phyloP scores from a whole-genome alignment of 768 basidiomycete genomes.

The Trametes sanguinea region DNA sequence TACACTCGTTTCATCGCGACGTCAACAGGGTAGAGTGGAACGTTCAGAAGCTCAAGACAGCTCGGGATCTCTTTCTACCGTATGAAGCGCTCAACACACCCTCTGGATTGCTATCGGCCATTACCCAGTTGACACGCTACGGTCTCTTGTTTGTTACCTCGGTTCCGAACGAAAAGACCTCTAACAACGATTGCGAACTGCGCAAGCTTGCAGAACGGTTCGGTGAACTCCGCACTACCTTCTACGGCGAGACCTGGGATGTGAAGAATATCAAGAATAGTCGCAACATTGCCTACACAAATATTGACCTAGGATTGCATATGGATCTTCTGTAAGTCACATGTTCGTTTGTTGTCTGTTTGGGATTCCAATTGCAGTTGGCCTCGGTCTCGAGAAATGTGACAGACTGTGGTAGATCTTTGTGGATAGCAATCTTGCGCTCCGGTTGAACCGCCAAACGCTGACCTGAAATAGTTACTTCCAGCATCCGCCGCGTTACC shows the following conservation, averaged over 20 bases:
- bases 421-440: background rate
- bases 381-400: too few relatives aligned
- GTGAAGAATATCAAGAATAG: slow-evolving; percentile 75
- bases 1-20: slow-evolving; percentile 50
- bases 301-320: slow-evolving; percentile 83
- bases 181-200: slow-evolving; percentile 64
- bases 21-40: slow-evolving; percentile 48
- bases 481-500: slow-evolving; percentile 87
- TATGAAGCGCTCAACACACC: slow-evolving; percentile 54
- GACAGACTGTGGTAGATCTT: too few relatives aligned
- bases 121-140: slow-evolving; percentile 68
- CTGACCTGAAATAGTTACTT: slow-evolving; percentile 64
- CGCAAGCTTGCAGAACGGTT: slow-evolving; percentile 64
- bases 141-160: slow-evolving; percentile 74
- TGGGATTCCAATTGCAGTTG: too few relatives aligned
- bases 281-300: slow-evolving; percentile 93
- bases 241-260: slow-evolving; percentile 90
- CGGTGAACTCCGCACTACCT: slow-evolving; percentile 79
- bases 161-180: slow-evolving; percentile 66
- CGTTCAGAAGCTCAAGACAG: slow-evolving; percentile 36
- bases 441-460: background rate
- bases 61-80: slow-evolving; percentile 51
- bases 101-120: slow-evolving; percentile 52
- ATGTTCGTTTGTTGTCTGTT: background rate
- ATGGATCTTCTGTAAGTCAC: slow-evolving; percentile 84